phyloP scores from a whole-genome alignment of 805 yeast species.

The Metschnikowia noctiluminum region DNA sequence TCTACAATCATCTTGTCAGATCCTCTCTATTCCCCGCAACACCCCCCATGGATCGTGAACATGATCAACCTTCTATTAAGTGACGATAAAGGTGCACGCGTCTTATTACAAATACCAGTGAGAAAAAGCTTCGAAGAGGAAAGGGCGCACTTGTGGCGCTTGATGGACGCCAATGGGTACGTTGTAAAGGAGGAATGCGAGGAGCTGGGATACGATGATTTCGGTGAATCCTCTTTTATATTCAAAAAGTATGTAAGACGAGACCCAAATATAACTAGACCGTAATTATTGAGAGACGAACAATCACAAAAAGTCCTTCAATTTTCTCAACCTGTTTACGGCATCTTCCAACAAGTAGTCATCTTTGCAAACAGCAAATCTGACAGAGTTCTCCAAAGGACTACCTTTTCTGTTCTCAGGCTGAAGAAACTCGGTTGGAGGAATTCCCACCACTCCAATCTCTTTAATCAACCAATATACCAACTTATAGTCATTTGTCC shows the following conservation, averaged over 20 bases:
- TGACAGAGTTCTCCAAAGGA: constrained; percentile 76
- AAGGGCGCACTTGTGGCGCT: constrained; percentile 55
- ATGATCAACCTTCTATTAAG: constrained; percentile 53
- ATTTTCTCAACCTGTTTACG: constrained; percentile 64
- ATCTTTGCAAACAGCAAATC: constrained; percentile 96
- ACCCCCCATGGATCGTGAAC: constrained; percentile 68
- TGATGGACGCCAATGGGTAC: constrained; percentile 40
- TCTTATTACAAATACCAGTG: constrained; percentile 74
- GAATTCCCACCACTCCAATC: constrained; percentile 92
- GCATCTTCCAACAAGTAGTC: constrained; percentile 79
- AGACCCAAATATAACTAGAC: not conserved
- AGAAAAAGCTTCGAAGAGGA: constrained; percentile 65
- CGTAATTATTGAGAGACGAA: not conserved
- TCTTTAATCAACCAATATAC: constrained; percentile 93
- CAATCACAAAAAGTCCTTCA: constrained; percentile 53
- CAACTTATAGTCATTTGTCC: constrained; percentile 78
- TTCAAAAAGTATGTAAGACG: constrained; percentile 33
- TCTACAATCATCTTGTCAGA: constrained; percentile 74
- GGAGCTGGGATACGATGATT: constrained; percentile 79
- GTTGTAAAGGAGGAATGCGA: constrained; percentile 33
- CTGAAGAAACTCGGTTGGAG: constrained; percentile 92
- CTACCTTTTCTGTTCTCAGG: constrained; percentile 57
- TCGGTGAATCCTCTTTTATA: constrained; percentile 66
- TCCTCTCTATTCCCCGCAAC: constrained; percentile 81
- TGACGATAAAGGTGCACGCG: constrained; percentile 32